Percentiles rank a stretch among this genome's conserved stretches.
phyloP scores from a whole-genome alignment of 1,139 yeast genomes.

The Hemisphaericaspora xylanilytica region DNA sequence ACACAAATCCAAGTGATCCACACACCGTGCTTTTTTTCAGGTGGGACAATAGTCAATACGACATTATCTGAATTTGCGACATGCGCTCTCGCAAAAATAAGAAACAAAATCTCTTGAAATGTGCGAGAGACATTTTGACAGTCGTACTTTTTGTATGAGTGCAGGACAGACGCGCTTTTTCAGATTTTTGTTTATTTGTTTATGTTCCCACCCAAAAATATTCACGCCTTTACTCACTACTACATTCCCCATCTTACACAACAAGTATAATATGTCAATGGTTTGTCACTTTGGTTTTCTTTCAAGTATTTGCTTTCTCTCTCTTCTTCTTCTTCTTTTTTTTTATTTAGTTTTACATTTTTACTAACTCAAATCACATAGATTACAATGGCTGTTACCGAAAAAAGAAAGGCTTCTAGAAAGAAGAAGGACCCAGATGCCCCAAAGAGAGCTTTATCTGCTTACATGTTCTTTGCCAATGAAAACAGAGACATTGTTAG shows the following conservation, averaged over 20 bases:
- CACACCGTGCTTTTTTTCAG: too few relatives aligned
- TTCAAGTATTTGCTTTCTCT: too few relatives aligned
- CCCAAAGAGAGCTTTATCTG: slow-evolving; percentile 96
- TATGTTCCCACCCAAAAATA: neutral
- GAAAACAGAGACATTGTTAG: slow-evolving; percentile 94
- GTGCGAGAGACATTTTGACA: too few relatives aligned
- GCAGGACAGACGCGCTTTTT: neutral
- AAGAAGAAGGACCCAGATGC: slow-evolving; percentile 90
- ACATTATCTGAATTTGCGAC: too few relatives aligned
- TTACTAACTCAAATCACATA: slow-evolving; percentile 6
- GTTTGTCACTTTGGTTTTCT: slow-evolving; percentile 1
- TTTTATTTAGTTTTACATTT: neutral
- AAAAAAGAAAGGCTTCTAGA: slow-evolving; percentile 49
- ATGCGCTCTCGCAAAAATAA: too few relatives aligned
- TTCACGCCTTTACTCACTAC: too few relatives aligned
- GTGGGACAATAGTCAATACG: too few relatives aligned
- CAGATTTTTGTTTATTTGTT: neutral
- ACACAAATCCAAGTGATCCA: too few relatives aligned
- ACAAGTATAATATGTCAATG: neutral
- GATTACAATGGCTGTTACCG: slow-evolving; percentile 25
- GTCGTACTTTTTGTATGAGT: too few relatives aligned
- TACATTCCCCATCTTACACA: too few relatives aligned
- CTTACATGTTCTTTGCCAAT: slow-evolving; percentile 98
- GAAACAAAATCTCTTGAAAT: neutral
- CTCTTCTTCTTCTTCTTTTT: slow-evolving; percentile 2